Evolutionary conservation across 2,329 filamentous ascomycete genomes (phyloP), one percentile per base, ranked within the genome.

Genomic region (Lomentospora prolificans): DNA sequence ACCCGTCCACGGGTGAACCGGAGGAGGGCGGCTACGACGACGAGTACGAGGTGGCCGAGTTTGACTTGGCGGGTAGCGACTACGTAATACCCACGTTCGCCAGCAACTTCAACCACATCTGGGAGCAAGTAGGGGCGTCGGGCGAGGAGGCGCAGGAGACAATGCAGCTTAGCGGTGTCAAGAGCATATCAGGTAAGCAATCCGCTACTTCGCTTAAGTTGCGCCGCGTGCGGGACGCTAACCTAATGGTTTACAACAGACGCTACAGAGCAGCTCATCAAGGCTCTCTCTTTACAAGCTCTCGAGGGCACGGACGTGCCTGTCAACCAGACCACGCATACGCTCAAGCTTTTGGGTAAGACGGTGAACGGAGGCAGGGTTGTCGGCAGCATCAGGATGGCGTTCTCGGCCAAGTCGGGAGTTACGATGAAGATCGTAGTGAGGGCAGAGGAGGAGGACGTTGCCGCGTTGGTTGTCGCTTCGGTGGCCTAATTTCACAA

Each of bases 341-440:
- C 90, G 3, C 85, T 99, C 68, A 97, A 96, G 75, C 78, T 99
- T 33, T 87, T 96, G 69, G 94, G 94, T 68, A 97, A 96, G 83
- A 96, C 90, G 46, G 86, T 97, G 60, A 85, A 82, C 31, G 94
- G 92, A 33, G 94, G 94, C 62, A 86, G 87, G 65, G 92, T 99
- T 14, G 89, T 91, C 56, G 88, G 87, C 58, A 85, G 83, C 61
- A 84, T 97, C 61, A 83, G 90, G 71, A 96, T 99, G 91, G 94
- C 91, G 1, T 96, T 84, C 73, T 95, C 89, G 59, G 84, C 87
- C 64, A 96, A 95, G 79, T 86, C 86, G 52, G 94, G 94, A 54
- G 90, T 97, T 25, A 96, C 94, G 57, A 95, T 92, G 66, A 97
- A 97, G 81, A 90, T 99, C 64, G 88, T 86, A 54, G 89, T 92